Conservation (phyloP, 805 yeast species). For the Metschnikowia orientalis region DNA sequence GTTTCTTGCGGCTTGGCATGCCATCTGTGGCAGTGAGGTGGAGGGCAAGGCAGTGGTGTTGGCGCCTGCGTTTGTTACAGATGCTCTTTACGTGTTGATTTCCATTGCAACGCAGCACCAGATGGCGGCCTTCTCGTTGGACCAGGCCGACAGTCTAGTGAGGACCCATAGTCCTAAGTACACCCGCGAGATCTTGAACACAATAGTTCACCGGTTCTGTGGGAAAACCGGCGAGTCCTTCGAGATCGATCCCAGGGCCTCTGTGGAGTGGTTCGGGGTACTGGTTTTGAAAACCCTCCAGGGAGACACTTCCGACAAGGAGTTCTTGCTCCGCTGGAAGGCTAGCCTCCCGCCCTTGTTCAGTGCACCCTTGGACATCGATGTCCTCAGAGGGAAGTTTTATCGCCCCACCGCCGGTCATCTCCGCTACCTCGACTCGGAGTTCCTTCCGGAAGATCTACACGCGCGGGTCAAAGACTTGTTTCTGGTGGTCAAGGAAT, state of each 20-base stretch:
- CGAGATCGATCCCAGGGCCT: slow-evolving; percentile 37
- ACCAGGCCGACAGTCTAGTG: slow-evolving; percentile 17
- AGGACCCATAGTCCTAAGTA: slow-evolving; percentile 24
- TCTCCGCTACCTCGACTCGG: slow-evolving; percentile 52
- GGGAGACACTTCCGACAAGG: slow-evolving; percentile 30
- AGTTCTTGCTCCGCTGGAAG: slow-evolving; percentile 62
- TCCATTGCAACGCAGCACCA: slow-evolving; percentile 24
- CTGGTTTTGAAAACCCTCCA: slow-evolving; percentile 35
- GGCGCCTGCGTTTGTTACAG: slow-evolving; percentile 21
- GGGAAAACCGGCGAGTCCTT: slow-evolving; percentile 27
- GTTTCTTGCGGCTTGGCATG: slow-evolving; percentile 50
- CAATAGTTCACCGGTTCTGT: slow-evolving; percentile 38
- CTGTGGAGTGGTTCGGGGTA: slow-evolving; percentile 63
- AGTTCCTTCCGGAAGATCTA: slow-evolving; percentile 40
- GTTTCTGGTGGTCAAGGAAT: slow-evolving; percentile 27
- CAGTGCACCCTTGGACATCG: slow-evolving; percentile 54
- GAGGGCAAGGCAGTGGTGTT: slow-evolving; percentile 40
- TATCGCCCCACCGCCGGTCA: slow-evolving; percentile 41
- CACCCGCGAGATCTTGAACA: slow-evolving; percentile 41
- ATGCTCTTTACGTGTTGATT: slow-evolving; percentile 24
- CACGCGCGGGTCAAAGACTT: slow-evolving; percentile 27
- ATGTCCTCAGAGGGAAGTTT: slow-evolving; percentile 52
- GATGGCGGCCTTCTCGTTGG: slow-evolving; percentile 14
- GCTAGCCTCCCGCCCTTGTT: slow-evolving; percentile 59
- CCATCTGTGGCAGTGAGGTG: slow-evolving; percentile 51